Evolutionary conservation across 176 grass and related monocot species (phyloP), one percentile per base, ranked within the genome.

Genomic region (Alopecurus myosuroides): DNA sequence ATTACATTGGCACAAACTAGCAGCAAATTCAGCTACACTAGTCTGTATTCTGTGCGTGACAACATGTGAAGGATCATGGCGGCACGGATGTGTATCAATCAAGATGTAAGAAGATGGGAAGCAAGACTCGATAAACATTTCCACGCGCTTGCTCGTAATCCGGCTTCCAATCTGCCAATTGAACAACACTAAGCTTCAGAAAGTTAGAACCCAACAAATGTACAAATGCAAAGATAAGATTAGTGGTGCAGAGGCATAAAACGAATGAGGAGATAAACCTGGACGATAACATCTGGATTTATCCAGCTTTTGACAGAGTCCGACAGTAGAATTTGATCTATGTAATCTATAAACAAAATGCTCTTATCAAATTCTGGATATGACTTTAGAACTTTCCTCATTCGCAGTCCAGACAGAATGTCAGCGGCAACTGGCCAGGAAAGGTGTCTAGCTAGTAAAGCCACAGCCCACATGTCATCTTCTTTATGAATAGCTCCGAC

Each of bases 61-160:
- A 81, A 98, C 77, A 88, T 98, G 95, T 87, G 91, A 95, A 88
- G 95, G 93, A 91, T 98, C 95, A 80, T 98, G 95, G 67, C 93
- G 93, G 53, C 81, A 92, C 23, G 95, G 93, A 77, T 95, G 92
- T 22, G 78, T 81, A 77, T 98, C 92, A 58, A 95, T 82, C 89
- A 98, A 89, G 81, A 98, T 88, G 85, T 98, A 95, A 64, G 95
- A 91, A 87, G 87, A 80, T 73, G 93, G 91, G 79, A 71, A 86
- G 45, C 85, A 98, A 53, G 82, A 80, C 78, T 98, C 93, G 0
- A 98, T 77, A 77, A 95, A 93, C 40, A 85, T 82, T 76, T 80
- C 90, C 72, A 98, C 74, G 23, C 91, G 91, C 85, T 93, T 95
- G 93, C 95, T 98, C 84, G 95, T 98, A 53, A 98, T 91, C 44